phyloP scores from a whole-genome alignment of 2,329 filamentous ascomycete species.

The Paramyrothecium roridum region DNA sequence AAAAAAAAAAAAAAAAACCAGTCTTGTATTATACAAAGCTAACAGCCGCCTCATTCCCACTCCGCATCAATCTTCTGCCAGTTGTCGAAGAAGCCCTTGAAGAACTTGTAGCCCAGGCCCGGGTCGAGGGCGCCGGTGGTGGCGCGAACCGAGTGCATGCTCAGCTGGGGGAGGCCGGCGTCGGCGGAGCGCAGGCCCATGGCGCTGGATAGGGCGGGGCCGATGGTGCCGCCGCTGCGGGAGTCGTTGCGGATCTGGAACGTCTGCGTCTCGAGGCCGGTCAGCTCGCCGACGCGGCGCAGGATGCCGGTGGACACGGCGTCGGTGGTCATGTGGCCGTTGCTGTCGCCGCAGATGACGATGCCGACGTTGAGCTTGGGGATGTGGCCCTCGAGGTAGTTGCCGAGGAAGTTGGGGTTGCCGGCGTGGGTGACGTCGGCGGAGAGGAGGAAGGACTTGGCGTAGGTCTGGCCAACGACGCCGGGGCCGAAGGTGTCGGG shows the following conservation, averaged over 20 bases:
- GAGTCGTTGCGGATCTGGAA: slow-evolving; percentile 97
- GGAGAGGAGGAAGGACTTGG: slow-evolving; percentile 87
- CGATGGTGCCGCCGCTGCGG: slow-evolving; percentile 89
- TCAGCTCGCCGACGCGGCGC: slow-evolving; percentile 72
- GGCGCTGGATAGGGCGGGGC: slow-evolving; percentile 77
- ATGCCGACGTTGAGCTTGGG: slow-evolving; percentile 88
- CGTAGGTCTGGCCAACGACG: slow-evolving; percentile 76
- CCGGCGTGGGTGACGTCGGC: slow-evolving; percentile 93
- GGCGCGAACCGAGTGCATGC: slow-evolving; percentile 90
- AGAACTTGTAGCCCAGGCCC: slow-evolving; percentile 81
- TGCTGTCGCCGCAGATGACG: slow-evolving; percentile 75
- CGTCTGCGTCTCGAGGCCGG: slow-evolving; percentile 69
- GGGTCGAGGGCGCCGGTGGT: slow-evolving; percentile 85
- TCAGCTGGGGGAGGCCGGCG: slow-evolving; percentile 84
- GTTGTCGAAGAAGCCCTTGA: slow-evolving; percentile 83
- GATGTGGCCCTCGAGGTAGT: slow-evolving; percentile 81
- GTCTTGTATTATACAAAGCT: slow-evolving; percentile 4
- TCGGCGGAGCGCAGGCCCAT: slow-evolving; percentile 84
- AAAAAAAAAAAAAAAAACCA: background rate
- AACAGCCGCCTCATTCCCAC: slow-evolving; percentile 46
- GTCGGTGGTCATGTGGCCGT: slow-evolving; percentile 96
- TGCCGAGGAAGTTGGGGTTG: slow-evolving; percentile 86
- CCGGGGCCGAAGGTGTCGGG: slow-evolving; percentile 51
- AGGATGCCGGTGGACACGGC: slow-evolving; percentile 79
- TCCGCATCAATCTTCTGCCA: slow-evolving; percentile 83